Base-by-base conservation (phyloP, 2,329 filamentous ascomycete species). In the Trichoderma polysporum region DNA sequence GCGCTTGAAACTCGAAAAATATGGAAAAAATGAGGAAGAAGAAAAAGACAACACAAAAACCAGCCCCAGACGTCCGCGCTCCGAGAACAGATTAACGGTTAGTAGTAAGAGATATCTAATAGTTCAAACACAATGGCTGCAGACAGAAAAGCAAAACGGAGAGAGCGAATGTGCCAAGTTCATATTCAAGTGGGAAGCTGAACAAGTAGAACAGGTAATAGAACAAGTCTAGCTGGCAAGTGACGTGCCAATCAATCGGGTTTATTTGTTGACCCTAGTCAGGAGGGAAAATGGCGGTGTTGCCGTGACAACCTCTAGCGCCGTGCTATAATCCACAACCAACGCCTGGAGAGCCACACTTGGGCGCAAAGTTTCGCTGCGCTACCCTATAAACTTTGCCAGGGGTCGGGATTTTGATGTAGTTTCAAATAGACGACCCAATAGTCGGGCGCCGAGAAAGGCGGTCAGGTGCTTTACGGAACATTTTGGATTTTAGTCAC, bases 161-260 rank as follows among this genome's bases (percentile, higher is more conserved):
- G 49, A 57, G 60, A 50, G 53, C 62, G 47, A 61, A 54, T 65
- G 64, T 47, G 56, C 47, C 67, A 66, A 67, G 63, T 47, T 66
- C 45, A 61, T 66, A 37, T 67, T 25, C 50, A 17, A 45, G 61
- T 60, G 19, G n/a, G 22, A 61, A 89, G 77, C 65, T 61, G 56
- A 35, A 35, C 33, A 35, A 12, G 33, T 9, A 10, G 33, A 12
- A n/a, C 41, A n/a, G 17, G 39, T 19, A 45, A 7, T 22, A 19
- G 19, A 52, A 45, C 41, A 52, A 53, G 54, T 53, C 49, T 19
- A 59, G 58, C 68, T 64, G 62, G 50, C 19, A 67, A 70, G 72
- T 73, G 74, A 73, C 72, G 71, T 73, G 59, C 58, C 58, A 50
- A 57, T 67, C 58, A 41, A 39, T 63, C 60, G 58, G 58, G 45